Base-by-base conservation (phyloP, 176 grass and related monocot species). In the Ensete glaucum region DNA sequence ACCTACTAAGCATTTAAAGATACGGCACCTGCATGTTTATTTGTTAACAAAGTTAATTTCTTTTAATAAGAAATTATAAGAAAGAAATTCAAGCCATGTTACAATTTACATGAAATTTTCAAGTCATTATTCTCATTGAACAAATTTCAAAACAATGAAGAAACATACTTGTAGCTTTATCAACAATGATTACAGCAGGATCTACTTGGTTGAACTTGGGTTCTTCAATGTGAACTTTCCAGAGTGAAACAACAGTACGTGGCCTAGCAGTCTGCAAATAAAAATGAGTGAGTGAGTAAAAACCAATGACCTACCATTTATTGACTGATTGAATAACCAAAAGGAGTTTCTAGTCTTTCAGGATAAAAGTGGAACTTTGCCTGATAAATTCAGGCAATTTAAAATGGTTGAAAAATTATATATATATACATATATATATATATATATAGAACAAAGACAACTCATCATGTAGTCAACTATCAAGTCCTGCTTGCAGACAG, bases 151-250 rank as follows among this genome's bases (percentile, higher is more conserved):
- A 48, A 72, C 53, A 81, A 83, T 52, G 52, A 83, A 77, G 49
- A 57, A 59, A 73, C 96, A 79, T 89, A 99, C 96, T 95, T 78
- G 91, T 84, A 69, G 60, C 76, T 81, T 91, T 94, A 54, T 95
- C 96, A 75, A 91, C 73, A 80, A 99, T 86, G 77, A 81, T 54
- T 19, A 95, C 57, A 26, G 80, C 80, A 56, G 88, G 90, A 65
- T 99, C 88, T 67, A 83, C 58, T 78, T 81, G 85, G 76, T 78
- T 91, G 78, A 89, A 85, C 75, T 91, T 94, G 75, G 95, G 90
- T 83, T 89, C 79, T 48, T 91, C 91, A 72, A 99, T 75, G 62
- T 91, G 84, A 82, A 69, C 88, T 91, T 89, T 91, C 86, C 84
- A 91, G 73, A 99, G 86, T 72, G 84, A 83, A 76, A 99, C 52